Conservation (phyloP, 2,329 filamentous ascomycete genomes). For the Neopestalotiopsis clavispora region DNA sequence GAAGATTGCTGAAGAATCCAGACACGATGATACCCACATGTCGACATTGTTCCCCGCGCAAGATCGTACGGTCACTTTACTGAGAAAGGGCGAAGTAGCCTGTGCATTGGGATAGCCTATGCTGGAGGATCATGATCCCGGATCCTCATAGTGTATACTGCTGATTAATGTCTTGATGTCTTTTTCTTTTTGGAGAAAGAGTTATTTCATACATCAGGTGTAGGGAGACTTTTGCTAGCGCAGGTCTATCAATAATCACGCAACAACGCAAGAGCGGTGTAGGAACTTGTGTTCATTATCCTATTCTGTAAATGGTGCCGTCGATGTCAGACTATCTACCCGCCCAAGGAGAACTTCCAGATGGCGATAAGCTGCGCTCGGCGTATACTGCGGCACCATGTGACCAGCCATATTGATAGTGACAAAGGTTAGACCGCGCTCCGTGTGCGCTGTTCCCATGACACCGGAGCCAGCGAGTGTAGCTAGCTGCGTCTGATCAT, state of each 20-base stretch:
- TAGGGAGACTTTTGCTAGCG: too few species aligned
- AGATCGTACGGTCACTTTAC: background rate
- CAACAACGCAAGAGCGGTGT: background rate
- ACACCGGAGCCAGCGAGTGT: conserved; percentile 67
- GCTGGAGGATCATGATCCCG: background rate
- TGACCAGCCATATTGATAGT: conserved; percentile 61
- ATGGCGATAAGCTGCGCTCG: conserved; percentile 70
- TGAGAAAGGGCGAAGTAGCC: background rate
- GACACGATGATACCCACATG: background rate
- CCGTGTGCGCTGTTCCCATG: conserved; percentile 72
- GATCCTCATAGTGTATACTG: background rate
- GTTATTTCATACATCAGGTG: too few species aligned
- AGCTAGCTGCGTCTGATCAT: conserved; percentile 43
- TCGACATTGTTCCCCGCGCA: background rate
- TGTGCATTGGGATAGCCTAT: background rate
- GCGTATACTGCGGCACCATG: conserved; percentile 71
- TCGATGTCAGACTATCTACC: conserved; percentile 48
- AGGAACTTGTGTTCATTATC: conserved; percentile 10
- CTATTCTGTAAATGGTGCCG: conserved; percentile 31
- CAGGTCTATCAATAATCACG: too few species aligned
- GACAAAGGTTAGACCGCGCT: conserved; percentile 76
- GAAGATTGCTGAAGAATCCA: background rate
- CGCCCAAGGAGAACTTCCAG: conserved; percentile 77
- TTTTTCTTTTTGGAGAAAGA: too few species aligned
- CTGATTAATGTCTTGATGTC: background rate